Conservation (phyloP, 1,139 yeast species). For the Pichia sp. region DNA sequence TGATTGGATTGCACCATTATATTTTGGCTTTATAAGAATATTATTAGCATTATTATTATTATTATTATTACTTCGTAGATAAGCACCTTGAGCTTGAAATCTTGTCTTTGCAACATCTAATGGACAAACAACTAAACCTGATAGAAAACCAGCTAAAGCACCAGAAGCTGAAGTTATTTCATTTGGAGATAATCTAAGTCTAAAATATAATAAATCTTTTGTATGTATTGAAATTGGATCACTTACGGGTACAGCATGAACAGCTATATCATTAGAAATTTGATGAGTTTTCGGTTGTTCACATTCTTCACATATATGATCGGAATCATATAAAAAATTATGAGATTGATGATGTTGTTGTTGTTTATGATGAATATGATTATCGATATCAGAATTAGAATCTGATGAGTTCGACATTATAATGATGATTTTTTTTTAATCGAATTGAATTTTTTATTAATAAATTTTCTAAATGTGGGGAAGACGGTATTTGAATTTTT, state of each 20-base stretch:
- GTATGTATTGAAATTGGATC: slow-evolving; percentile 16
- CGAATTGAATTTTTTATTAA: too few relatives aligned
- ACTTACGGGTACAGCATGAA: slow-evolving; percentile 15
- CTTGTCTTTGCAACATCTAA: slow-evolving; percentile 90
- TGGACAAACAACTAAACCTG: slow-evolving; percentile 91
- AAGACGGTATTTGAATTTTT: too few relatives aligned
- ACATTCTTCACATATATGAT: slow-evolving; percentile 1
- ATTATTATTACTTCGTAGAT: slow-evolving; percentile 18
- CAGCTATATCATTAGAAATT: slow-evolving; percentile 15
- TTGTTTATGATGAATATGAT: too few relatives aligned
- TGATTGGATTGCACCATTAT: slow-evolving; percentile 54
- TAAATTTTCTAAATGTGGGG: too few relatives aligned
- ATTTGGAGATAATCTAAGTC: slow-evolving; percentile 20
- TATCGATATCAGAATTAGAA: too few relatives aligned
- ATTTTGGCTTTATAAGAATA: slow-evolving; percentile 29
- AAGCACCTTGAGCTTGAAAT: slow-evolving; percentile 88
- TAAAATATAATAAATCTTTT: slow-evolving; percentile 12
- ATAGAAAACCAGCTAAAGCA: slow-evolving; percentile 83
- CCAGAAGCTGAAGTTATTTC: slow-evolving; percentile 67
- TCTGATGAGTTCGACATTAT: too few relatives aligned
- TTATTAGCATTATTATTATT: too few relatives aligned
- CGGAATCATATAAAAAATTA: neutral
- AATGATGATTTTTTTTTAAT: too few relatives aligned
- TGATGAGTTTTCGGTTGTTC: slow-evolving; percentile 17
- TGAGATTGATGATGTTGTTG: neutral